These are phyloP conservation scores for Hemileccinum rubropunctum DNA, from an alignment of 768 basidiomycete genomes.

Conservation along the genomic window DNA sequence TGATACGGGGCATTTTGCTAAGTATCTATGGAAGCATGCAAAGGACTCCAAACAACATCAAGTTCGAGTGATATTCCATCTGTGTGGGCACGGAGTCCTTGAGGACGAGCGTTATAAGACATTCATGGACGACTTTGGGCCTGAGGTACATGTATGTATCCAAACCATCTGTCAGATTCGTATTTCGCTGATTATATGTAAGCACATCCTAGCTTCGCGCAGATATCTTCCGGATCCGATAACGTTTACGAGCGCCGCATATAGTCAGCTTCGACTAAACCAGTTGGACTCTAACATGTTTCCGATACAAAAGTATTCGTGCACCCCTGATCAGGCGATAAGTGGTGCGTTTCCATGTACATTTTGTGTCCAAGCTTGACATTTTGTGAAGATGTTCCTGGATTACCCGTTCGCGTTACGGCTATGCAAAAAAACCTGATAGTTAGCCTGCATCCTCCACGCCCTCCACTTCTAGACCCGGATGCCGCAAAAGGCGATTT, in stretches of 20 bases:
- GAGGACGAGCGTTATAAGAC: conserved; percentile 64
- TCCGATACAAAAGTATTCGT: conserved; percentile 55
- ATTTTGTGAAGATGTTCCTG: conserved; percentile 30
- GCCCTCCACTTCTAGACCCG: conserved; percentile 37
- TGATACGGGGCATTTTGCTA: conserved; percentile 45
- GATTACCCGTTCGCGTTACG: conserved; percentile 46
- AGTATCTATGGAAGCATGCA: conserved; percentile 43
- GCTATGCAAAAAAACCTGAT: conserved; percentile 42
- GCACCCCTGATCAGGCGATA: conserved; percentile 41
- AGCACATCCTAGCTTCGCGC: conserved; percentile 78
- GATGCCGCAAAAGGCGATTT: conserved; percentile 26
- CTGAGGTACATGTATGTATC: conserved; percentile 55
- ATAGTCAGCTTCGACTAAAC: conserved; percentile 68
- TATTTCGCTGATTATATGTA: conserved; percentile 4
- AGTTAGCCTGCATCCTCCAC: conserved; percentile 47
- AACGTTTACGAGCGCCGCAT: conserved; percentile 71
- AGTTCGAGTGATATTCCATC: conserved; percentile 59
- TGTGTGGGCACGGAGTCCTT: conserved; percentile 68
- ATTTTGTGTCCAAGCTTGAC: neutral
- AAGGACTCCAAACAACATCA: conserved; percentile 41
- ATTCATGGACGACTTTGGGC: conserved; percentile 70
- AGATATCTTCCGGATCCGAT: conserved; percentile 60
- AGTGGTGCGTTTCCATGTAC: conserved; percentile 22
- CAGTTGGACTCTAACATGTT: conserved; percentile 74
- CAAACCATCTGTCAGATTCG: neutral